Conservation (phyloP, 768 basidiomycete species). For the Hygrophorus russula region DNA sequence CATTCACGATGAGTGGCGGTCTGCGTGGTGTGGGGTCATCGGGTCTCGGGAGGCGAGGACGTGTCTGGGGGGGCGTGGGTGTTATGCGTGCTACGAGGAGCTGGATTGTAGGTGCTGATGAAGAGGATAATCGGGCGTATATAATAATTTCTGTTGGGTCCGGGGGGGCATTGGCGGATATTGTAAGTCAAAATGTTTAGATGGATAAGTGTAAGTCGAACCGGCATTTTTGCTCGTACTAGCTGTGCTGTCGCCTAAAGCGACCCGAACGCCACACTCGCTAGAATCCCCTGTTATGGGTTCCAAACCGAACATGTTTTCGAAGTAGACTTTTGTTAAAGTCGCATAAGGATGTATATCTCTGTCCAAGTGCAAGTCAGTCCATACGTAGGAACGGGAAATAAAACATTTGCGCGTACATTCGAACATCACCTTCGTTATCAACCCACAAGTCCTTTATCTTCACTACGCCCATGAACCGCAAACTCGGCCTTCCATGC, state of each 20-base stretch:
- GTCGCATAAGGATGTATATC: conserved; percentile 60
- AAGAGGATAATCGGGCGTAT: conserved; percentile 22
- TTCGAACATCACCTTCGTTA: conserved; percentile 38
- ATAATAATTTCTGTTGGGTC: conserved; percentile 60
- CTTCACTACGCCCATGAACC: conserved; percentile 42
- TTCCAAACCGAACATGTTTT: conserved; percentile 53
- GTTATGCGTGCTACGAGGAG: conserved; percentile 48
- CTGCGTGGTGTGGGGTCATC: conserved; percentile 73
- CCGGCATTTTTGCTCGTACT: background rate
- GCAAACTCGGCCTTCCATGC: conserved; percentile 59
- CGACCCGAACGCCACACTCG: conserved; percentile 44
- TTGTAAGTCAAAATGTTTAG: conserved; percentile 3
- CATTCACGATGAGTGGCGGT: conserved; percentile 42
- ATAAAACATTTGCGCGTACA: conserved; percentile 27
- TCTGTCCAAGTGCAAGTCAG: conserved; percentile 26
- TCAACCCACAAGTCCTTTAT: conserved; percentile 52
- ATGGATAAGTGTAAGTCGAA: conserved; percentile 6
- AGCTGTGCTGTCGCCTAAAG: conserved; percentile 57
- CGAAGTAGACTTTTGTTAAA: conserved; percentile 55
- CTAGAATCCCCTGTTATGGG: conserved; percentile 11
- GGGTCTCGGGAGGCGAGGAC: conserved; percentile 42
- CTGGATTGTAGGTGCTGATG: conserved; percentile 22
- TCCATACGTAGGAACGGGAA: background rate
- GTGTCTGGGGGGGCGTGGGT: conserved; percentile 25
- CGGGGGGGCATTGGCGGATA: conserved; percentile 38